Percentiles rank a stretch among this genome's conserved stretches.
phyloP scores from a whole-genome alignment of 1,284 basidiomycete genomes.

The Malassezia restricta region DNA sequence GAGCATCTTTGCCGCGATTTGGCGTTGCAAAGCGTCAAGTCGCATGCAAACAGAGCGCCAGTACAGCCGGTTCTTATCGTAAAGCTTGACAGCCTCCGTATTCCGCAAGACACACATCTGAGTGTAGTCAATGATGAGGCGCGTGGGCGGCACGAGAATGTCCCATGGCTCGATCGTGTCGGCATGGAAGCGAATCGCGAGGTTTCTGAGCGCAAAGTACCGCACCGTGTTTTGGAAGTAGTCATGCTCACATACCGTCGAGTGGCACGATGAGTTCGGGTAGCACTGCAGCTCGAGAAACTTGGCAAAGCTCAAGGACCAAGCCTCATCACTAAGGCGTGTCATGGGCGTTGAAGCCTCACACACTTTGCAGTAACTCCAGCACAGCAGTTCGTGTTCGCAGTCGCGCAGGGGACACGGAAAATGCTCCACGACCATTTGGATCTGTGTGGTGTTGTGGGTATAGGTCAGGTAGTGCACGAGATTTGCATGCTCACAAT shows the following conservation, averaged over 20 bases:
- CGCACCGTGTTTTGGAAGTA: conserved; percentile 85
- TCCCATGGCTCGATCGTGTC: conserved; percentile 69
- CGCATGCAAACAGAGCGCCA: conserved; percentile 53
- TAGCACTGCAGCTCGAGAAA: conserved; percentile 86
- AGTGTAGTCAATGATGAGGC: conserved; percentile 70
- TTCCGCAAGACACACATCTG: conserved; percentile 79
- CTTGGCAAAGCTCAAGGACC: conserved; percentile 82
- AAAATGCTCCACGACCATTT: conserved; percentile 53
- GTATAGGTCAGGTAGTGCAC: conserved; percentile 78
- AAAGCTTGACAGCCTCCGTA: conserved; percentile 66
- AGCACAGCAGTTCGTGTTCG: conserved; percentile 69
- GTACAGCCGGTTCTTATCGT: conserved; percentile 58
- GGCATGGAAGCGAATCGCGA: conserved; percentile 76
- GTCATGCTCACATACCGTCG: conserved; percentile 76
- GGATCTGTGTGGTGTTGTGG: conserved; percentile 71
- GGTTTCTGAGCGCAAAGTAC: conserved; percentile 63
- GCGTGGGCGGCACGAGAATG: conserved; percentile 75
- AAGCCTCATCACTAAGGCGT: conserved; percentile 80
- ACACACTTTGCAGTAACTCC: conserved; percentile 69
- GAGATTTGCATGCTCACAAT: conserved; percentile 66
- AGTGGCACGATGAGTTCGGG: conserved; percentile 63
- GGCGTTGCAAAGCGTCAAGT: conserved; percentile 50
- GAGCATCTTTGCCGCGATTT: conserved; percentile 17
- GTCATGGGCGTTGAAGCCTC: conserved; percentile 59
- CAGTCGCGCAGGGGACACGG: conserved; percentile 47